Evolutionary conservation across 2,329 filamentous ascomycete species (phyloP).

Genomic region (Sarocladium oryzae): DNA sequence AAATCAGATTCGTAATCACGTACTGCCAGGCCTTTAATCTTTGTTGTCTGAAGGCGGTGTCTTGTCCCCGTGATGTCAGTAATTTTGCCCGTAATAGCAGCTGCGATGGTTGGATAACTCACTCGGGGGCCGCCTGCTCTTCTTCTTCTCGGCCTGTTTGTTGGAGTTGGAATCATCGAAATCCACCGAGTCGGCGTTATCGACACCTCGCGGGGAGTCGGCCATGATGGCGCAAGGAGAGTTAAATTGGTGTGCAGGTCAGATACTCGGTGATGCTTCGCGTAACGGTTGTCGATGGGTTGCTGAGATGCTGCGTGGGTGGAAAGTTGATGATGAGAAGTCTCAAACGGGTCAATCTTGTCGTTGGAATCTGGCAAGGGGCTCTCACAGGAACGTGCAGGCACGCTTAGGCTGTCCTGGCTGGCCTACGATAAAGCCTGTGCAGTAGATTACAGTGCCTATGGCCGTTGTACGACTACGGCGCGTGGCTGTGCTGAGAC

Average conservation of each 20-base stretch:
- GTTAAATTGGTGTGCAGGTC: neutral
- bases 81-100: neutral
- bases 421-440: neutral
- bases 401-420: neutral
- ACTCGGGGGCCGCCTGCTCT: constrained; percentile 91
- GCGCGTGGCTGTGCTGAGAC: constrained; percentile 7
- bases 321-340: neutral
- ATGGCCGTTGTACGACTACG: neutral
- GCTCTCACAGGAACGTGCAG: neutral
- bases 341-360: neutral
- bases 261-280: neutral
- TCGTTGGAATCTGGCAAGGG: constrained; percentile 6
- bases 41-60: constrained; percentile 96
- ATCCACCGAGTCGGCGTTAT: constrained; percentile 46
- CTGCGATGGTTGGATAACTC: constrained; percentile 22
- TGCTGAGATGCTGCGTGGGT: neutral
- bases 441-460: neutral
- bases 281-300: neutral
- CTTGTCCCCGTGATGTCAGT: constrained; percentile 39
- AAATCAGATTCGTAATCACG: constrained; percentile 30
- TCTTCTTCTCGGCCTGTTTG: constrained; percentile 65
- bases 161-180: constrained; percentile 48
- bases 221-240: constrained; percentile 30
- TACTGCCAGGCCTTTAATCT: constrained; percentile 98
- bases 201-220: constrained; percentile 38